These are phyloP conservation scores for Coffea canephora DNA, from an alignment of 257 asterid genomes.

Conservation along the genomic window DNA sequence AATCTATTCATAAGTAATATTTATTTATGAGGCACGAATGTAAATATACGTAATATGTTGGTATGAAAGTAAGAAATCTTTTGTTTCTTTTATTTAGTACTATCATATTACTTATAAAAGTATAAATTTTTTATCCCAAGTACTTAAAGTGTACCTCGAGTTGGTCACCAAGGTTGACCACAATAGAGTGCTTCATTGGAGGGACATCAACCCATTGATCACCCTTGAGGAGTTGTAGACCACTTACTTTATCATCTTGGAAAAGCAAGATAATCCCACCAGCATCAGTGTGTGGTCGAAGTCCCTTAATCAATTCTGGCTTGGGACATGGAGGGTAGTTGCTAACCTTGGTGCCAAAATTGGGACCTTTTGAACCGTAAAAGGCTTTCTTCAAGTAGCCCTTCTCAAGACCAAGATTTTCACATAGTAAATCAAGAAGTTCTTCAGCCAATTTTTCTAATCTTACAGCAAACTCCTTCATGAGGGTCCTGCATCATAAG, in stretches of 20 bases:
- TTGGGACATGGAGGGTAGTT: constrained; percentile 64
- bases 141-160: constrained; percentile 36
- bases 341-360: constrained; percentile 73
- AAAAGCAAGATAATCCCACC: constrained; percentile 65
- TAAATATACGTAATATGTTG: no score
- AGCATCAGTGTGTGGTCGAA: constrained; percentile 73
- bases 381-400: constrained; percentile 55
- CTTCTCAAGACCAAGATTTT: constrained; percentile 49
- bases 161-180: constrained; percentile 71
- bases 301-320: constrained; percentile 55
- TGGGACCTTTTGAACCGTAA: constrained; percentile 40
- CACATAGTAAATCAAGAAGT: constrained; percentile 50
- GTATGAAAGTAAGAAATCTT: no score
- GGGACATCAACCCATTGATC: constrained; percentile 63
- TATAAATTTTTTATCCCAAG: no score
- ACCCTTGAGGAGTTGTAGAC: constrained; percentile 62
- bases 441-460: constrained; percentile 48
- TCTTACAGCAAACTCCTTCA: constrained; percentile 52
- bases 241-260: constrained; percentile 62
- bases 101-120: no score
- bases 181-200: constrained; percentile 53
- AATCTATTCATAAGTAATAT: no score
- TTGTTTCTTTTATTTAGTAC: no score
- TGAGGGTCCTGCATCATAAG: constrained; percentile 46
- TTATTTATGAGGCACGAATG: no score